Evolutionary conservation across 441 rosid species (phyloP).

Genomic region (Hura crepitans): DNA sequence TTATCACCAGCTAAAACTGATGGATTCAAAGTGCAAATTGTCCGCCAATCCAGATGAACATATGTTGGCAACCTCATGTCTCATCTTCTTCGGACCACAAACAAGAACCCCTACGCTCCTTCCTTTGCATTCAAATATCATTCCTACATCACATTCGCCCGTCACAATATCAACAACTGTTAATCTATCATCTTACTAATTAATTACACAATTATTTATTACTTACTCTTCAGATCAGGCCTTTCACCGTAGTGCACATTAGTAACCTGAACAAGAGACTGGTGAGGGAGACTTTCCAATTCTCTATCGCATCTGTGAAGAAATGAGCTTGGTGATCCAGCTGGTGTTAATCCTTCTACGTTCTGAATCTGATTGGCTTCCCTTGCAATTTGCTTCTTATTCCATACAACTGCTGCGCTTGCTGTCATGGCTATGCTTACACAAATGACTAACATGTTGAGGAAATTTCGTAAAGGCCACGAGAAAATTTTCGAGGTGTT

Average conservation of each 20-base stretch:
- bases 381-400: slow-evolving; percentile 39
- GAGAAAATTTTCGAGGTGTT: slow-evolving; percentile 34
- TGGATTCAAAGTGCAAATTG: slow-evolving; percentile 65
- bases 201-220: no score
- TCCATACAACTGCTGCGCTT: slow-evolving; percentile 50
- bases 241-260: slow-evolving; percentile 54
- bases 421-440: slow-evolving; percentile 43
- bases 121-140: background rate
- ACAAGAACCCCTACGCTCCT: background rate
- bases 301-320: slow-evolving; percentile 35
- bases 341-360: slow-evolving; percentile 31
- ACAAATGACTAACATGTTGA: slow-evolving; percentile 45
- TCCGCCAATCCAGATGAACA: slow-evolving; percentile 54
- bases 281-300: slow-evolving; percentile 56
- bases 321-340: slow-evolving; percentile 25
- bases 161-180: no score
- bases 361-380: slow-evolving; percentile 42
- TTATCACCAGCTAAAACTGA: slow-evolving; percentile 76
- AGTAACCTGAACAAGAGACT: slow-evolving; percentile 45
- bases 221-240: slow-evolving; percentile 72
- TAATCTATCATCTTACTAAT: background rate
- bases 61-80: slow-evolving; percentile 63
- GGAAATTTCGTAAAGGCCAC: slow-evolving; percentile 22
- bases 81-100: slow-evolving; percentile 74
- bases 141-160: background rate